These are phyloP conservation scores for Hypoxylon lenormandii DNA, from an alignment of 495 filamentous ascomycete species.

Conservation along the genomic window DNA sequence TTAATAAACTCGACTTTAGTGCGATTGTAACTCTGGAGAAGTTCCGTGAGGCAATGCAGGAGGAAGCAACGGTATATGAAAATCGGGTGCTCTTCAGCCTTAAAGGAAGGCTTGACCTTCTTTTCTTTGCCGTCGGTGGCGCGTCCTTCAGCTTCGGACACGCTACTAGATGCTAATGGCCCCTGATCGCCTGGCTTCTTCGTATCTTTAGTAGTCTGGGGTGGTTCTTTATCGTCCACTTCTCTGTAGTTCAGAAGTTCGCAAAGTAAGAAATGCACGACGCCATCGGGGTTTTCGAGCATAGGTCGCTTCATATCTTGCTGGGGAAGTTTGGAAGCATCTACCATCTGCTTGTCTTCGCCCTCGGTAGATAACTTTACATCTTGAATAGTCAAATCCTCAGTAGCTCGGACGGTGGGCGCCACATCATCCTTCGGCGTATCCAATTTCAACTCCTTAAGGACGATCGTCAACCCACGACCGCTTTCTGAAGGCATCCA, in stretches of 20 bases:
- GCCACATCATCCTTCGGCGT: conserved; percentile 55
- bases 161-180: conserved; percentile 43
- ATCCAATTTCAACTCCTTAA: conserved; percentile 52
- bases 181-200: conserved; percentile 56
- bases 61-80: conserved; percentile 97
- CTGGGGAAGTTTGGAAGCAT: conserved; percentile 68
- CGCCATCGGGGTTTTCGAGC: conserved; percentile 92
- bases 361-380: conserved; percentile 66
- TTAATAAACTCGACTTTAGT: conserved; percentile 99
- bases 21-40: conserved; percentile 91
- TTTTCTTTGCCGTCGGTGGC: conserved; percentile 62
- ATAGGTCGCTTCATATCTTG: conserved; percentile 82
- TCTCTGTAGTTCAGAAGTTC: conserved; percentile 92
- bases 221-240: conserved; percentile 80
- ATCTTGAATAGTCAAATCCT: conserved; percentile 64
- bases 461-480: conserved; percentile 57
- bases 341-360: conserved; percentile 65
- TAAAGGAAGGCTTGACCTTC: conserved; percentile 86
- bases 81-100: conserved; percentile 91
- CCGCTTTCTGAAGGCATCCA: conserved; percentile 57
- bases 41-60: conserved; percentile 89
- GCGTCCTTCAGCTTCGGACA: conserved; percentile 42
- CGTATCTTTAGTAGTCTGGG: conserved; percentile 64
- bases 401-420: conserved; percentile 66
- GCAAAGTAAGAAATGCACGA: conserved; percentile 94